Base-by-base conservation (phyloP, 2,329 filamentous ascomycete genomes). In the Sporothrix curviconia region DNA sequence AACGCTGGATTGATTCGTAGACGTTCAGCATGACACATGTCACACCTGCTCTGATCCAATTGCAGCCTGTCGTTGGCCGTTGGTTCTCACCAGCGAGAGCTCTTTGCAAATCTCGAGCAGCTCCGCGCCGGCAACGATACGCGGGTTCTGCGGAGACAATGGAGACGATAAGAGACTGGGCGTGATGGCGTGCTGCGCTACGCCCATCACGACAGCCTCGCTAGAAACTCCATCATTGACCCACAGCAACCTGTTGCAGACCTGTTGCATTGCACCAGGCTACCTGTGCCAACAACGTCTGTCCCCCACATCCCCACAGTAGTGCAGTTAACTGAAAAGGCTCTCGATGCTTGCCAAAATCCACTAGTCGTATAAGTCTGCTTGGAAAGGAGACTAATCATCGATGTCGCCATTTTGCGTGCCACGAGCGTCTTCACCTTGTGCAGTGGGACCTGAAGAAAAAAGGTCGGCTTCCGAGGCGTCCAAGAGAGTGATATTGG, bases 391-490 rank as follows among this genome's bases (percentile, higher is more conserved):
- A 36, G 22, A 28, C 39, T 14, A 44, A 42, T 4, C 22, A 17
- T 28, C n/a, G 32, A 60, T 60, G 56, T 60, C 59, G 59, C 59
- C 59, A 60, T 60, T 46, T 55, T 44, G 46, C 46, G 56, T 19
- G 56, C 22, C 28, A 32, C 30, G 46, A 52, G 19, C 57, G 51
- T 44, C 34, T 53, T 58, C 22, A 22, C 12, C 15, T 39, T 37
- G 28, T 7, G 17, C 30, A 2, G 19, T 39, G 34, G 40, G 32
- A 25, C 25, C 19, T 3, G 30, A 34, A 15, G n/a, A 25, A 36
- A 44, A 44, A 28, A 44, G n/a, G 22, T 15, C 46, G 32, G n/a
- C 19, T n/a, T n/a, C n/a, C n/a, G n/a, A n/a, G n/a, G n/a, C n/a
- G n/a, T n/a, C n/a, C n/a, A n/a, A n/a, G n/a, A n/a, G n/a, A n/a